Percentiles rank a stretch among this genome's conserved stretches.
phyloP scores from a whole-genome alignment of 2,329 filamentous ascomycete genomes.

The Xylariaceae sp. region DNA sequence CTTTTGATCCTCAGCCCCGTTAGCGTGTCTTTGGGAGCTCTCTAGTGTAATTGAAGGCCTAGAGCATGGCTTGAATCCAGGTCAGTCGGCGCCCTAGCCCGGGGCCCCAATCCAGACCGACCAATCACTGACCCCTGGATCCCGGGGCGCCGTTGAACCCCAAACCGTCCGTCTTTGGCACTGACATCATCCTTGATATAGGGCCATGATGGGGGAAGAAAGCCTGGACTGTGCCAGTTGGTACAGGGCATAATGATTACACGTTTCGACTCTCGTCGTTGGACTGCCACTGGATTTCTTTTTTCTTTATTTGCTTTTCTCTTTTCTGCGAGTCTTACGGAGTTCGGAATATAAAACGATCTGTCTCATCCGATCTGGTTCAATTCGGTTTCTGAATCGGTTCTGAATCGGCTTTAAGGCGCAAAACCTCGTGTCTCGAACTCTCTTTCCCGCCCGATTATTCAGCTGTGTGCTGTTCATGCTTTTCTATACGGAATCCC shows the following conservation, averaged over 20 bases:
- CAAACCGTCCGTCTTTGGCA: background rate
- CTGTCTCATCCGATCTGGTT: no score
- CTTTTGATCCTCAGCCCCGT: background rate
- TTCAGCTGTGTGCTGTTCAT: no score
- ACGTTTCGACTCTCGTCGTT: background rate
- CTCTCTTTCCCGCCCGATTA: no score
- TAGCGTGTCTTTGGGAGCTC: background rate
- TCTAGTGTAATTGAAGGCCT: slow-evolving; percentile 1
- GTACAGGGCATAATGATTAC: background rate
- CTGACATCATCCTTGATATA: background rate
- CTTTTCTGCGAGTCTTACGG: no score
- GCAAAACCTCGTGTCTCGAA: no score
- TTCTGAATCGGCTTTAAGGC: no score
- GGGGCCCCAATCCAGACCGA: background rate
- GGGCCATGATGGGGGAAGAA: background rate
- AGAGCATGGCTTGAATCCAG: background rate
- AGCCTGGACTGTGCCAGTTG: background rate
- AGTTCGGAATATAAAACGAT: no score
- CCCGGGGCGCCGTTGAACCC: background rate
- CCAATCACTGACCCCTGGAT: background rate
- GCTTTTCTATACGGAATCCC: no score
- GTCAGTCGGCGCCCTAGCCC: background rate
- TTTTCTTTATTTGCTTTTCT: background rate
- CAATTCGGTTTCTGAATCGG: no score
- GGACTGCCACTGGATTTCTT: background rate